A percentile compares a stretch with the other conserved stretches of the same genome.
Conservation (phyloP, 208 protist species). For the Plasmodiophora brassicae region DNA sequence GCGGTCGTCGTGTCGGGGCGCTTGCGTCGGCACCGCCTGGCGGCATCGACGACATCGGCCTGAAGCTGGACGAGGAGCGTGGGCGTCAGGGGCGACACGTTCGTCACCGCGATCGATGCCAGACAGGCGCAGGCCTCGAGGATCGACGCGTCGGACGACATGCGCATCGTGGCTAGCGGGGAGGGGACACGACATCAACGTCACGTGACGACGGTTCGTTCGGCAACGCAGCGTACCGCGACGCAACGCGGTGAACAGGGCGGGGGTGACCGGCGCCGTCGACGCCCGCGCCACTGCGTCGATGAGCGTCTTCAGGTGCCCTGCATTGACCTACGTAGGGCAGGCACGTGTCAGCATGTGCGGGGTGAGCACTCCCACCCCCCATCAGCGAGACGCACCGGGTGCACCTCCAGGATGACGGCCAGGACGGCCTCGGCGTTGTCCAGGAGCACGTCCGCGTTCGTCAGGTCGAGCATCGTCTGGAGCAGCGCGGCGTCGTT, state of each 20-base stretch:
- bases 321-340: too few relatives aligned
- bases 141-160: neutral
- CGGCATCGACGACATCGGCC: neutral
- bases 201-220: too few relatives aligned
- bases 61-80: neutral
- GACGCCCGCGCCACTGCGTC: neutral
- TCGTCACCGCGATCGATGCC: neutral
- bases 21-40: neutral
- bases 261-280: neutral
- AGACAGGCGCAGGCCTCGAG: neutral
- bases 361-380: too few relatives aligned
- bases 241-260: neutral
- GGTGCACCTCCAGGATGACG: neutral
- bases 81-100: neutral
- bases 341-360: too few relatives aligned
- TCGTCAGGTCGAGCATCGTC: neutral
- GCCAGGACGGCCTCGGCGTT: neutral
- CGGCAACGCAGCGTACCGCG: neutral
- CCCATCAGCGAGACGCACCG: too few relatives aligned
- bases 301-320: neutral
- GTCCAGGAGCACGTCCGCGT: neutral
- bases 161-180: neutral
- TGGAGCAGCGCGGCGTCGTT: neutral
- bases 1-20: neutral
- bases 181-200: too few relatives aligned